Evolutionary conservation across 2,329 filamentous ascomycete species (phyloP).

Genomic region (Xylaria arbuscula): DNA sequence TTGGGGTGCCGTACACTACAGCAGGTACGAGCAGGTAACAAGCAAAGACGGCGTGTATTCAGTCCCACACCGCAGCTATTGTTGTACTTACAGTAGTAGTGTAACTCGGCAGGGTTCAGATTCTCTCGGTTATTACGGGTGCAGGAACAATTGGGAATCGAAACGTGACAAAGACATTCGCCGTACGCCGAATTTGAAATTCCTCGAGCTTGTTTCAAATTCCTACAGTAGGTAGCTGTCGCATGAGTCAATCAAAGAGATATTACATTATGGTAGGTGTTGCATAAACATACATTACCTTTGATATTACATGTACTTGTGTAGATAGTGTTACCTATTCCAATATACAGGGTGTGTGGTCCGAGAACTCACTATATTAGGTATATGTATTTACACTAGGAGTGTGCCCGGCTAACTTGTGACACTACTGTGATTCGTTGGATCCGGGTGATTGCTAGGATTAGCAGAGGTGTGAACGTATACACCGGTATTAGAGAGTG

Average conservation of each 20-base stretch:
- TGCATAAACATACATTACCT: too few species aligned
- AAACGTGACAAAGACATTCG: constrained; percentile 6
- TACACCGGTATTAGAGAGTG: too few species aligned
- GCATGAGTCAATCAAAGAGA: constrained; percentile 1
- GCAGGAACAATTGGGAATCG: constrained; percentile 27
- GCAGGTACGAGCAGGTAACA: constrained; percentile 7
- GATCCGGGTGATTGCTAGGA: background rate
- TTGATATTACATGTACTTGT: background rate
- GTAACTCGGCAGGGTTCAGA: constrained; percentile 31
- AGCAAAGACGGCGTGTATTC: constrained; percentile 32
- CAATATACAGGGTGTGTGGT: background rate
- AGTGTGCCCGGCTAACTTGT: constrained; percentile 6
- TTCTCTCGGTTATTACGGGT: constrained; percentile 35
- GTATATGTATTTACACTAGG: too few species aligned
- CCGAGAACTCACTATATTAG: background rate
- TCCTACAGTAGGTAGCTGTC: background rate
- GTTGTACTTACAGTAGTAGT: background rate
- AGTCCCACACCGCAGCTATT: constrained; percentile 32
- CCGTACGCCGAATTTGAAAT: constrained; percentile 25
- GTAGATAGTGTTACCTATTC: constrained; percentile 7
- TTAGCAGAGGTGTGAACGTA: constrained; percentile 23
- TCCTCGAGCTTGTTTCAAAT: background rate
- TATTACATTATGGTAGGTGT: constrained; percentile 1
- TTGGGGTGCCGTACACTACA: constrained; percentile 7
- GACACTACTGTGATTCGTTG: background rate